Evolutionary conservation across 192 early-diverging fungal genomes (phyloP), one percentile per base, ranked within the genome.

Genomic region (Geosiphon pyriformis): DNA sequence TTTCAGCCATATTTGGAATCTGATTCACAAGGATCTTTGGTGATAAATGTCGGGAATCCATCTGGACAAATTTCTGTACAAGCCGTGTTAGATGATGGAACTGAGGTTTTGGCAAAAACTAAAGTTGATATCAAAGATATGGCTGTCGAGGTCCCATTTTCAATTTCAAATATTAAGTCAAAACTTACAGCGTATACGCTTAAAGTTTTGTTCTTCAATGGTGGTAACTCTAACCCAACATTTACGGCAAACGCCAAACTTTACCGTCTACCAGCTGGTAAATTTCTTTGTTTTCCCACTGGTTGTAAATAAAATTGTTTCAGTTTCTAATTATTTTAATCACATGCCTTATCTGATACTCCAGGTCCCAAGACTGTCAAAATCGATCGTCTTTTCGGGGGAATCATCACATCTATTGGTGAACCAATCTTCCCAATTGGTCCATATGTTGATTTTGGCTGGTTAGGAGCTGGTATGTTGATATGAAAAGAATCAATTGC

Each of bases 341-440:
- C 1, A 0, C 20, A 20, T 23, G 2, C 25, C 26, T 54, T 54
- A 29, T 57, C 22, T 47, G 1, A 42, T 25, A 30, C 46, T 31
- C 1, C 35, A 65, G 63, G 63, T 26, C 63, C 63, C 27, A 65
- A 65, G n/a, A 65, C 63, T 30, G 63, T 65, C 63, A 65, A 65
- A 42, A 49, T 65, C 27, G 63, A 65, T 54, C 63, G 63, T 26
- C 47, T 65, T n/a, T 65, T 27, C 48, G 63, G 63, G 23, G 63
- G 63, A 30, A 65, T 65, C 18, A 23, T 65, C n/a, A 50, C 63
- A 3, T n/a, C 63, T n/a, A 65, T 30, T 31, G 29, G 29, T 32
- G 55, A 57, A 31, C 27, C 31, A 8, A 57, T 57, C 4, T 57
- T 57, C 47, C 63, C 63, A 12, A 30, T 52, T 17, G 63, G 63